These are phyloP conservation scores for Apiospora malaysiana DNA, from an alignment of 2,329 filamentous ascomycete genomes.

Conservation along the genomic window DNA sequence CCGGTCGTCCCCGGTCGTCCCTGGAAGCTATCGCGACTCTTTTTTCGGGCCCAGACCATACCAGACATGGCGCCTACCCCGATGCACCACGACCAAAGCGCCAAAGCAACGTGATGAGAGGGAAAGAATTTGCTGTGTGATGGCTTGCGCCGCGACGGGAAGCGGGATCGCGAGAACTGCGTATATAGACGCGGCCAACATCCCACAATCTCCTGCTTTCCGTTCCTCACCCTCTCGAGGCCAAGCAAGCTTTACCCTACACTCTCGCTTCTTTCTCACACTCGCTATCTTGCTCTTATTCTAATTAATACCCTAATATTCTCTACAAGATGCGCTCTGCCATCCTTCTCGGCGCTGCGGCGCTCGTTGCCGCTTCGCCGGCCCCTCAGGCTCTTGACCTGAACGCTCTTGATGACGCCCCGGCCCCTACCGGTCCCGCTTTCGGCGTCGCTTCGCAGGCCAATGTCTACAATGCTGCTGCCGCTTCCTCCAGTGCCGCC, in stretches of 20 bases:
- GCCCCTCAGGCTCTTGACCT: constrained; percentile 23
- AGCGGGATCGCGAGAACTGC: neutral
- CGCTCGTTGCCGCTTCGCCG: constrained; percentile 23
- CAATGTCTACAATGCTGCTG: constrained; percentile 23
- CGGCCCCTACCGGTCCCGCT: constrained; percentile 21
- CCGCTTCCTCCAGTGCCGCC: constrained; percentile 20
- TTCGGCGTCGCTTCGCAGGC: constrained; percentile 1
- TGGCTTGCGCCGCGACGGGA: neutral
- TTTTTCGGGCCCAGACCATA: neutral
- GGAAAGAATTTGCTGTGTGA: neutral
- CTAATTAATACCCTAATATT: neutral
- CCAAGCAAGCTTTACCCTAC: neutral
- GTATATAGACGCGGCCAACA: constrained; percentile 12
- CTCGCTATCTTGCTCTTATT: neutral
- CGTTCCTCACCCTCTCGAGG: neutral
- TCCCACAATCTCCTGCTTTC: neutral
- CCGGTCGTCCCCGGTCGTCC: too few species aligned
- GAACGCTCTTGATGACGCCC: constrained; percentile 21
- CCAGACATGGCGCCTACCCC: neutral
- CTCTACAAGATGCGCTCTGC: constrained; percentile 15
- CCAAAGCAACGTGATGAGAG: neutral
- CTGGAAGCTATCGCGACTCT: neutral
- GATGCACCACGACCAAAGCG: neutral
- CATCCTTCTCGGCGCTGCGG: constrained; percentile 23
- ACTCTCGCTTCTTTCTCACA: constrained; percentile 7